Conservation (phyloP, 1,284 basidiomycete species). For the Ganoderma resinaceum region DNA sequence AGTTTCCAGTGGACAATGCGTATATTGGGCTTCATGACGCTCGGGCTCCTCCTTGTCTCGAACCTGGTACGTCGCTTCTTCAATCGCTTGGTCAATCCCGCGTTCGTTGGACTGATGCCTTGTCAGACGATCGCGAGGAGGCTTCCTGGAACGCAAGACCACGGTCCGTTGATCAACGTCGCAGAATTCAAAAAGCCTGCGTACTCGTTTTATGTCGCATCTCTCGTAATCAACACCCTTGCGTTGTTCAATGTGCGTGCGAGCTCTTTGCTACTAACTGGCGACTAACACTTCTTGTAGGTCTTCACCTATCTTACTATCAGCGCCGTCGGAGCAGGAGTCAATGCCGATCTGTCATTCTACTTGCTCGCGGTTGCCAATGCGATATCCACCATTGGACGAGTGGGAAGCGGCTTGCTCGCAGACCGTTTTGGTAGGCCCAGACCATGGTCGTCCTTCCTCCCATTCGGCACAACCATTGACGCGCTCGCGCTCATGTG, state of each 20-base stretch:
- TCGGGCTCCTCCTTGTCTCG: slow-evolving; percentile 48
- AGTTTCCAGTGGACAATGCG: slow-evolving; percentile 58
- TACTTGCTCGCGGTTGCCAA: background rate
- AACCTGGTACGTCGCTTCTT: slow-evolving; percentile 43
- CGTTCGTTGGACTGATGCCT: background rate
- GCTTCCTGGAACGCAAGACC: background rate
- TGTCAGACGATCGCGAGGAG: slow-evolving; percentile 7
- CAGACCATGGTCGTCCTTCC: background rate
- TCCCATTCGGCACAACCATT: background rate
- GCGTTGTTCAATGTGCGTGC: background rate
- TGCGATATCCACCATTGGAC: background rate
- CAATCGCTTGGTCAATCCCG: too few relatives aligned
- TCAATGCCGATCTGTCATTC: background rate
- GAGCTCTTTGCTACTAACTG: background rate
- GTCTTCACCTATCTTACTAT: background rate
- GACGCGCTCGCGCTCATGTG: background rate
- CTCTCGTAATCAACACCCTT: background rate
- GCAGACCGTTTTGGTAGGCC: background rate
- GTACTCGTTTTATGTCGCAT: background rate
- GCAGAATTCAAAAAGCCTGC: slow-evolving; percentile 1
- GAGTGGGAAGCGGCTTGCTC: background rate
- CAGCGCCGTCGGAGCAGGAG: background rate
- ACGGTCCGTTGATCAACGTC: background rate
- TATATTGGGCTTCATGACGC: slow-evolving; percentile 58
- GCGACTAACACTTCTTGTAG: background rate